Conservation (phyloP, 345 rosid species). For the Rhodamnia argentea region DNA sequence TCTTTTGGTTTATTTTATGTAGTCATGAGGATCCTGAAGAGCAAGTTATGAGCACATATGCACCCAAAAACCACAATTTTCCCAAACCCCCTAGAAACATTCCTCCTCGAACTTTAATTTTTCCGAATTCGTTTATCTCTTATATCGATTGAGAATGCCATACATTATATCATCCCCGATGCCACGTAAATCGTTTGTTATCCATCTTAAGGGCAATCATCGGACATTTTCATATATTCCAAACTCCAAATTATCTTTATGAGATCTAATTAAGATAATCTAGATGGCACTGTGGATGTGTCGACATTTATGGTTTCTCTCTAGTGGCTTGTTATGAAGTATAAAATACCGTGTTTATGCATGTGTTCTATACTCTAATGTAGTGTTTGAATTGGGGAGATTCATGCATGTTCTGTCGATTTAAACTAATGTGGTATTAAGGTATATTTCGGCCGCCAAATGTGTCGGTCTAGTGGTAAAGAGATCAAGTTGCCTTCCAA, state of each 20-base stretch:
- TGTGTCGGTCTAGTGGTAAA: not conserved
- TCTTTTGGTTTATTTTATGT: not conserved
- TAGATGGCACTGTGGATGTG: not conserved
- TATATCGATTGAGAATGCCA: not conserved
- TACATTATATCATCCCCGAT: not conserved
- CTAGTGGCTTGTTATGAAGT: not conserved
- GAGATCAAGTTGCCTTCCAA: not conserved
- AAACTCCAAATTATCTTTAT: not conserved
- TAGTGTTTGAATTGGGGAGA: not conserved
- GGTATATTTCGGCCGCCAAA: not conserved
- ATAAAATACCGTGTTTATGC: not conserved
- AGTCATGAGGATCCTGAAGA: not conserved
- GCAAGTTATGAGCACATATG: not conserved
- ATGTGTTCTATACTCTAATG: not conserved
- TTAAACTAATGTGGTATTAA: too few species aligned
- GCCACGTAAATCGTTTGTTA: not conserved
- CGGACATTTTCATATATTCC: not conserved
- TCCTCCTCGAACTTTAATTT: not conserved
- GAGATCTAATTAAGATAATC: not conserved
- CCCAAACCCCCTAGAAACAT: not conserved
- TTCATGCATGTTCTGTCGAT: not conserved
- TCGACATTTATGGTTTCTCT: not conserved
- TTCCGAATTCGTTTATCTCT: not conserved
- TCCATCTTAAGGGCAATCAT: not conserved
- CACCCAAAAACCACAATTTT: not conserved